These are phyloP conservation scores for Pseudogymnoascus sp. DNA, from an alignment of 2,329 filamentous ascomycete genomes.

Conservation along the genomic window DNA sequence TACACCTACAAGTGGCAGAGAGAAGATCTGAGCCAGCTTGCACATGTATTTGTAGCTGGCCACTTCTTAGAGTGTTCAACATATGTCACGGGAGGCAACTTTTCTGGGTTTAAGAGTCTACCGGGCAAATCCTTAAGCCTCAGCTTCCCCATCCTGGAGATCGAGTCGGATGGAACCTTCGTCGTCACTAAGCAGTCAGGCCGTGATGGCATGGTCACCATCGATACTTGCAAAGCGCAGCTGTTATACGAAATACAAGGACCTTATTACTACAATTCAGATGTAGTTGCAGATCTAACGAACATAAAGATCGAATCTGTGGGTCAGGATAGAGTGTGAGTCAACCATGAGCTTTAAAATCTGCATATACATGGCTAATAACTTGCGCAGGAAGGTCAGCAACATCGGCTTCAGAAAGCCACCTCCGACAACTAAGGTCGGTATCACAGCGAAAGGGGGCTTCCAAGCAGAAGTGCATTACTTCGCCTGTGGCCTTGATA, in stretches of 20 bases:
- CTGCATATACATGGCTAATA: conserved; percentile 14
- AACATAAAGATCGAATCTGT: conserved; percentile 37
- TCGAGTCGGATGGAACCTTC: conserved; percentile 9
- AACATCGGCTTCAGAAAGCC: conserved; percentile 15
- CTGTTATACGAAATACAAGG: conserved; percentile 34
- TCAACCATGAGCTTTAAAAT: conserved; percentile 21
- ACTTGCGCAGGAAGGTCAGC: conserved; percentile 27
- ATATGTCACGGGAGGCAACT: conserved; percentile 20
- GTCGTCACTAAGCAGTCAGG: conserved; percentile 13
- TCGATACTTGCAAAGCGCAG: conserved; percentile 26
- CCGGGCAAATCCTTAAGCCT: conserved; percentile 16
- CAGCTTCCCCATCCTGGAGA: conserved; percentile 13
- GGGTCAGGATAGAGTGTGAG: conserved; percentile 22
- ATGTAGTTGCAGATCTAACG: conserved; percentile 27
- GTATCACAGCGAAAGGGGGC: conserved; percentile 36
- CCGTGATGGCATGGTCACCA: conserved; percentile 12
- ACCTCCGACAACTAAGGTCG: conserved; percentile 33
- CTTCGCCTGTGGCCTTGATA: conserved; percentile 36
- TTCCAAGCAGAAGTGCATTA: conserved; percentile 40
- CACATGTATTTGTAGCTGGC: conserved; percentile 30
- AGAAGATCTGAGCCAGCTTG: conserved; percentile 30
- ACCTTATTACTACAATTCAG: conserved; percentile 28
- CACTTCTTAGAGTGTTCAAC: conserved; percentile 25
- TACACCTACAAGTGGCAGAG: conserved; percentile 37
- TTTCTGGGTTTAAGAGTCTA: conserved; percentile 21